Conservation (phyloP, 129 eudicot genomes). For the Lonicera japonica region DNA sequence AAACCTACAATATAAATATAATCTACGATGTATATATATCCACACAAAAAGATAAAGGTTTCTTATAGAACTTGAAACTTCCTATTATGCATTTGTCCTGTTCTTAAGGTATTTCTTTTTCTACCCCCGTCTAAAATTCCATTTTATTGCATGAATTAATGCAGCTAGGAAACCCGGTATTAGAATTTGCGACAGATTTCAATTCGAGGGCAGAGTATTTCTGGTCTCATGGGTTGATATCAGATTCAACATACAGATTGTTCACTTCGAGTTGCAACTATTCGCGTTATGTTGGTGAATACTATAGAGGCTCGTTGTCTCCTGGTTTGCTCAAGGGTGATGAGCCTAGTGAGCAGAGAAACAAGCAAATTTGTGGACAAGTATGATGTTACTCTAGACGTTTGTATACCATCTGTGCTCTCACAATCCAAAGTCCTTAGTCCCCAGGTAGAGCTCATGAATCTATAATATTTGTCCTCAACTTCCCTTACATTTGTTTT, state of each 20-base stretch:
- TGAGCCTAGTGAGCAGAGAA: constrained; percentile 45
- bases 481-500: background rate
- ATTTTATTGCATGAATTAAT: background rate
- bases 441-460: constrained; percentile 34
- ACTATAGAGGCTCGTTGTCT: constrained; percentile 44
- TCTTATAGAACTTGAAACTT: no score
- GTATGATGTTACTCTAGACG: constrained; percentile 61
- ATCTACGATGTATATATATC: background rate
- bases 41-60: background rate
- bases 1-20: background rate
- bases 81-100: no score
- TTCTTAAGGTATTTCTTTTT: no score
- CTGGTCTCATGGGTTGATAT: constrained; percentile 77
- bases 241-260: constrained; percentile 33
- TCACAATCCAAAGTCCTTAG: constrained; percentile 50
- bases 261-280: constrained; percentile 45
- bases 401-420: constrained; percentile 57
- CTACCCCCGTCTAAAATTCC: no score
- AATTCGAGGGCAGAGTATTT: constrained; percentile 54
- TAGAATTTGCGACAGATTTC: constrained; percentile 26
- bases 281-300: constrained; percentile 56
- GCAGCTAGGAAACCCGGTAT: constrained; percentile 65
- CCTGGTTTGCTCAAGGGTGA: constrained; percentile 38
- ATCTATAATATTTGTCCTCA: background rate
- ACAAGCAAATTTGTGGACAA: constrained; percentile 57